These are phyloP conservation scores for Fusarium papillatum DNA, from an alignment of 2,329 filamentous ascomycete genomes.

Conservation along the genomic window DNA sequence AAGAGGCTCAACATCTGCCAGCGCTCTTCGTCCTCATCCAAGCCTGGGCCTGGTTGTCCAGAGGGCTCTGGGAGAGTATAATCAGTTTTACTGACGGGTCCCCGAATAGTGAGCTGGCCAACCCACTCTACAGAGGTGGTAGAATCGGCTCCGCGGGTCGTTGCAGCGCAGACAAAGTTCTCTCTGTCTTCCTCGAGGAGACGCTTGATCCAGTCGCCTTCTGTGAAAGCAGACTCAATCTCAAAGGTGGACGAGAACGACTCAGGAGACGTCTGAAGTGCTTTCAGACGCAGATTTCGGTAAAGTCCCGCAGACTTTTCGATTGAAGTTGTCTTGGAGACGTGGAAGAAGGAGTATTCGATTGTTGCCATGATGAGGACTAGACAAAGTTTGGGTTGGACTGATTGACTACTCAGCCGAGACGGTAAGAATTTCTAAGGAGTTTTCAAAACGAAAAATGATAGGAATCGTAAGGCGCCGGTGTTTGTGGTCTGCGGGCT, in stretches of 20 bases:
- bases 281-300: background rate
- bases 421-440: no score
- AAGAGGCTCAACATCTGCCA: slow-evolving; percentile 5
- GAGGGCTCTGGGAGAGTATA: background rate
- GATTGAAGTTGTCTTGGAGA: background rate
- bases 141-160: background rate
- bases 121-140: background rate
- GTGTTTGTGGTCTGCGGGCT: background rate
- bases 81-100: background rate
- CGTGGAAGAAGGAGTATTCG: background rate
- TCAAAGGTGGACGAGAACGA: background rate
- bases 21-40: background rate
- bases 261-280: background rate
- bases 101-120: background rate
- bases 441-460: background rate
- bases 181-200: background rate
- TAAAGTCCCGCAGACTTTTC: background rate
- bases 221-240: background rate
- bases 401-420: no score
- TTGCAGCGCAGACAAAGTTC: slow-evolving; percentile 1
- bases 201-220: background rate
- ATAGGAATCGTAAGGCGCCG: background rate
- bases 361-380: background rate
- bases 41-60: background rate
- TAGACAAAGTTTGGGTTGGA: background rate